These are phyloP conservation scores for Tulasnella sp. DNA, from an alignment of 768 basidiomycete genomes.

Conservation along the genomic window DNA sequence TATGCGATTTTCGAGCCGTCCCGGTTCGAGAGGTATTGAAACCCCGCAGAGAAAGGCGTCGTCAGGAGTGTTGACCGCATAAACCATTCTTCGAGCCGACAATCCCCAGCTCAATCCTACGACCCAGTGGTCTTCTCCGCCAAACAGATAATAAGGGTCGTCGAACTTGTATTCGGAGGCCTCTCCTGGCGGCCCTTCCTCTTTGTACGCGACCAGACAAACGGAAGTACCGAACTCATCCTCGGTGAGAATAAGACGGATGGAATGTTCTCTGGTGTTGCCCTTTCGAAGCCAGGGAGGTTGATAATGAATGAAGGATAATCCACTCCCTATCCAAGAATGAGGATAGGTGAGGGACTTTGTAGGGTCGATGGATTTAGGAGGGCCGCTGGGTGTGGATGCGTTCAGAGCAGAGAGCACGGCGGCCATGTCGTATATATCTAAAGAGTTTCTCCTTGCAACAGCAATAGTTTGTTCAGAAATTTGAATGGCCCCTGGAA, in stretches of 20 bases:
- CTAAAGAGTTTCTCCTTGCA: background rate
- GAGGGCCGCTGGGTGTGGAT: background rate
- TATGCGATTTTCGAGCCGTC: background rate
- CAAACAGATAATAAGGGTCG: background rate
- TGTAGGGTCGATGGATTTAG: background rate
- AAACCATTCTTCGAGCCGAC: background rate
- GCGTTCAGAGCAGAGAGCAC: background rate
- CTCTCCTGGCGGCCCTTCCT: background rate
- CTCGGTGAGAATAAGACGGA: slow-evolving; percentile 38
- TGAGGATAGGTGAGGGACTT: background rate
- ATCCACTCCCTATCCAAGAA: background rate
- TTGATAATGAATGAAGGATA: background rate
- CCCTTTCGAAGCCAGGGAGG: background rate
- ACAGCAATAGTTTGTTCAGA: background rate
- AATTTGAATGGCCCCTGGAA: background rate
- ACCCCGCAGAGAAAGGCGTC: background rate
- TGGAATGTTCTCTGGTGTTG: background rate
- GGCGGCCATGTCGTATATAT: background rate
- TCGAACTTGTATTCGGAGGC: background rate
- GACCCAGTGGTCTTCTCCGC: background rate
- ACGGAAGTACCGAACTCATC: slow-evolving; percentile 35
- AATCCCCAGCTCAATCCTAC: background rate
- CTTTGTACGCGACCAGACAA: background rate
- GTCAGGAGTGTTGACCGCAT: background rate
- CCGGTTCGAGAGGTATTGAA: background rate